These are phyloP conservation scores for Oryza meyeriana DNA, from an alignment of 176 grass and related monocot species.

Conservation along the genomic window DNA sequence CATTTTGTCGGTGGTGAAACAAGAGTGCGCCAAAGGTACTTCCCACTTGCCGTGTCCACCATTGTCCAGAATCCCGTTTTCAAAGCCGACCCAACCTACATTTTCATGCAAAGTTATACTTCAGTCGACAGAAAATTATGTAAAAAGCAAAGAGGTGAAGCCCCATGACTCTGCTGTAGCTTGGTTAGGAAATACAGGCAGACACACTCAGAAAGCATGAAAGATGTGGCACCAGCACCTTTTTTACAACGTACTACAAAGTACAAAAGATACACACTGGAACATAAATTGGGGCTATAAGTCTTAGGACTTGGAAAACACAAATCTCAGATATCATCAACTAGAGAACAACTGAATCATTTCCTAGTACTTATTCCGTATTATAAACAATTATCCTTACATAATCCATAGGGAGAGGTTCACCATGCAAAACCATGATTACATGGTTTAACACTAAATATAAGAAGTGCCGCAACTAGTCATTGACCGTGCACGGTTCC, in stretches of 20 bases:
- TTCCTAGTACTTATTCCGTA: neutral
- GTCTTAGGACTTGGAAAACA: neutral
- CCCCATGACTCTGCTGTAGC: neutral
- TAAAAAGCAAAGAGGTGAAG: neutral
- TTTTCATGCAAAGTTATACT: neutral
- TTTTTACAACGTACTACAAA: neutral
- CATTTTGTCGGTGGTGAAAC: conserved; percentile 39
- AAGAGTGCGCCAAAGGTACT: conserved; percentile 83
- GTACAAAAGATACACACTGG: neutral
- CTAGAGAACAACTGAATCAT: neutral
- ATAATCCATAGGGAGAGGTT: neutral
- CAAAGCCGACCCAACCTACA: conserved; percentile 68
- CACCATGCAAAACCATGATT: neutral
- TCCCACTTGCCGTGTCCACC: conserved; percentile 94
- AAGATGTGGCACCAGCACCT: neutral
- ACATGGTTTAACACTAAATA: neutral
- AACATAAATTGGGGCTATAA: neutral
- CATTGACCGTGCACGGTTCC: neutral
- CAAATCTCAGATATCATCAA: neutral
- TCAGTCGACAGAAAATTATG: neutral
- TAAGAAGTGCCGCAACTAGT: neutral
- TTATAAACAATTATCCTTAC: neutral
- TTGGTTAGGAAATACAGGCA: neutral
- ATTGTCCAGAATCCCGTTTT: conserved; percentile 75
- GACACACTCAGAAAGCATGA: neutral